A percentile compares a stretch with the other conserved stretches of the same genome.
Conservation (phyloP, 371 early-diverging fungal species). For the Blastocladiella emersonii region DNA sequence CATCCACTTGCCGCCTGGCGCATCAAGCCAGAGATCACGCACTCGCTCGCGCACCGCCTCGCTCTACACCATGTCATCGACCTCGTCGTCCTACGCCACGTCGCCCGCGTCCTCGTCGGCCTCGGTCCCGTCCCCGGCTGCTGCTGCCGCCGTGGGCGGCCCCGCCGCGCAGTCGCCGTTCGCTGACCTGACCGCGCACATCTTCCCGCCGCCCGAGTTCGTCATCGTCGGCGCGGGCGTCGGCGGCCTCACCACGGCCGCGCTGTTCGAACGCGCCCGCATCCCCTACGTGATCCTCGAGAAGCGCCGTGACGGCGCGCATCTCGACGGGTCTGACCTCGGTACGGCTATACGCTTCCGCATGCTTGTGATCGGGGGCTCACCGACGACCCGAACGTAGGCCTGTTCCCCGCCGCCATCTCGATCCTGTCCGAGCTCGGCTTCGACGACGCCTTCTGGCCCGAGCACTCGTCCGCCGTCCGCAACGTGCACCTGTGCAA, state of each 20-base stretch:
- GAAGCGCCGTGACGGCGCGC: background rate
- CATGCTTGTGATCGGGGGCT: background rate
- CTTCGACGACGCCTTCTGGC: background rate
- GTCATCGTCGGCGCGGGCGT: background rate
- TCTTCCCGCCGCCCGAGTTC: background rate
- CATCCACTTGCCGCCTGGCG: no score
- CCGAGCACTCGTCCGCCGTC: background rate
- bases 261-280: background rate
- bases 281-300: conserved; percentile 2
- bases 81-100: no score
- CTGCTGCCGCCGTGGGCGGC: background rate
- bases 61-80: no score
- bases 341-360: background rate
- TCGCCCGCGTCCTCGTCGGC: no score
- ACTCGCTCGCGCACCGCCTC: no score
- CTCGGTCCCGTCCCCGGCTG: no score
- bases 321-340: background rate
- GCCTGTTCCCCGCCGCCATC: background rate
- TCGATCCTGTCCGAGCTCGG: background rate
- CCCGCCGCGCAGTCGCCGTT: conserved; percentile 1
- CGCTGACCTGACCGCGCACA: background rate
- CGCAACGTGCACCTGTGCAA: background rate
- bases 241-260: background rate
- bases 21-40: no score
- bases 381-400: background rate